phyloP scores from a whole-genome alignment of 306 rosid species.

The Biancaea sappan region DNA sequence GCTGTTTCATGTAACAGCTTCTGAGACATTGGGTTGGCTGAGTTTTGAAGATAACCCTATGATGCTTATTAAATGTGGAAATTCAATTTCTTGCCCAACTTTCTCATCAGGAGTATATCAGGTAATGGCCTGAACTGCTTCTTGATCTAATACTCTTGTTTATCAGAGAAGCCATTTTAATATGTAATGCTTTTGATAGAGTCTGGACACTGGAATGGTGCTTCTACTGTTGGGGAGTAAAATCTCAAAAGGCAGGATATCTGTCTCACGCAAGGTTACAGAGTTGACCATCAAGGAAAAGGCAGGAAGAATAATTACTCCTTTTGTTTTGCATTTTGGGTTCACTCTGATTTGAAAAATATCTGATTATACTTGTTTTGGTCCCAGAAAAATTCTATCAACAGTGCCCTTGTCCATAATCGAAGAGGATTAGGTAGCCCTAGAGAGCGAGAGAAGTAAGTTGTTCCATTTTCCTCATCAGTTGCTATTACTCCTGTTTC shows the following conservation, averaged over 20 bases:
- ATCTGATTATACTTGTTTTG: slow-evolving; percentile 8
- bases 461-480: slow-evolving; percentile 2
- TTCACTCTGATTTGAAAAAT: background rate
- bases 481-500: background rate
- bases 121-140: slow-evolving; percentile 31
- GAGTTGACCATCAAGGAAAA: slow-evolving; percentile 28
- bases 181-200: background rate
- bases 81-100: slow-evolving; percentile 6
- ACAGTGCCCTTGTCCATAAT: slow-evolving; percentile 28
- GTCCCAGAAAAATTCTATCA: slow-evolving; percentile 28
- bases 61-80: slow-evolving; percentile 23
- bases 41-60: background rate
- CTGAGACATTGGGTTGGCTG: background rate
- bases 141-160: background rate
- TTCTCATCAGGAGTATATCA: slow-evolving; percentile 23
- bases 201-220: background rate
- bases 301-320: slow-evolving; percentile 36
- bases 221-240: background rate
- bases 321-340: background rate
- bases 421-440: slow-evolving; percentile 33
- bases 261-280: slow-evolving; percentile 36
- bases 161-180: background rate
- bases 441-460: slow-evolving; percentile 55
- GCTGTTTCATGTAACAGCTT: background rate
- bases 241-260: slow-evolving; percentile 24